Conservation (phyloP, 495 filamentous ascomycete genomes). For the Penicillium mononematosum region DNA sequence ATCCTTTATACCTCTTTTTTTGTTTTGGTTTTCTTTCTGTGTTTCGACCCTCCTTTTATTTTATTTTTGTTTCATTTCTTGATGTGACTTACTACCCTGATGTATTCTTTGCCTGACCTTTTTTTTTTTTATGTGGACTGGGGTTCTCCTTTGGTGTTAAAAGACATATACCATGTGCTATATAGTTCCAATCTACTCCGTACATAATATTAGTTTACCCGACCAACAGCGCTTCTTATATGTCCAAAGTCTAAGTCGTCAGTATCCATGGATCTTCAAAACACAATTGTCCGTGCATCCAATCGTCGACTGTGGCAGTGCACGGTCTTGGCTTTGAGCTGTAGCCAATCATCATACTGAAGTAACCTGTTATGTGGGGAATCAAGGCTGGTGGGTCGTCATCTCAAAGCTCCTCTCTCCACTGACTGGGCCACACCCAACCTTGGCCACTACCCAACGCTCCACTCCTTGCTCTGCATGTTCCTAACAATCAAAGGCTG, state of each 20-base stretch:
- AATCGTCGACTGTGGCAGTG: conserved; percentile 17
- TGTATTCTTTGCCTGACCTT: conserved; percentile 16
- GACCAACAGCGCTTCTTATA: too few species aligned
- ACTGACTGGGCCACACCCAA: conserved; percentile 5
- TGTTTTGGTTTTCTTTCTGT: conserved; percentile 7
- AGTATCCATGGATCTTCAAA: not conserved
- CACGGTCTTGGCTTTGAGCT: conserved; percentile 5
- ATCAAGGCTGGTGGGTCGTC: not conserved
- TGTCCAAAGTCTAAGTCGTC: not conserved
- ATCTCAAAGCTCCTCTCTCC: not conserved
- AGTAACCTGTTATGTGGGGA: not conserved
- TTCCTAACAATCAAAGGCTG: conserved; percentile 6
- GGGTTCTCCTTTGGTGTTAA: conserved; percentile 18
- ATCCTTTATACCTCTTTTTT: conserved; percentile 8
- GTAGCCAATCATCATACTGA: not conserved
- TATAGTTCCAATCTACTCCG: conserved; percentile 16
- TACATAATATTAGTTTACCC: conserved; percentile 14
- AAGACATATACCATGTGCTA: conserved; percentile 30
- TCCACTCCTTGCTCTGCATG: not conserved
- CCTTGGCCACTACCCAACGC: not conserved
- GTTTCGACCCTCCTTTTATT: conserved; percentile 4
- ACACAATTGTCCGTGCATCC: not conserved
- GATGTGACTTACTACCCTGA: conserved; percentile 20
- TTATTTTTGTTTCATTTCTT: conserved; percentile 18
- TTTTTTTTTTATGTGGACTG: conserved; percentile 18